These are phyloP conservation scores for Backusella morwellensis DNA, from an alignment of 192 early-diverging fungal species.

Conservation along the genomic window DNA sequence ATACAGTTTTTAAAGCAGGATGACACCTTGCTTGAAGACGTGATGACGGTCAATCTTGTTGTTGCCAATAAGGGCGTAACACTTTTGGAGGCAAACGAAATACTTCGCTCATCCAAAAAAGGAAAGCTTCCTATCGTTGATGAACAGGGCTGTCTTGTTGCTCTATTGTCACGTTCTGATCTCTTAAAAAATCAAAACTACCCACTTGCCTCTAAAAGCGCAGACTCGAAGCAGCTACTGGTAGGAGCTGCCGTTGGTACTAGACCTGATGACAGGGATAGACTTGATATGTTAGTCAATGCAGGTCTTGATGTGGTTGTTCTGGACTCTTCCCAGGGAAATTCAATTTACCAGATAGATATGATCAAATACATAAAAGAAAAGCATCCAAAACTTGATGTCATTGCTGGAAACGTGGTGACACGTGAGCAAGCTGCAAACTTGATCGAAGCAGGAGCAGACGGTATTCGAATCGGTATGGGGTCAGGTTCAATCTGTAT, in stretches of 20 bases:
- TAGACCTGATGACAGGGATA: conserved; percentile 81
- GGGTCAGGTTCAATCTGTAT: conserved; percentile 98
- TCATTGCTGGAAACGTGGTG: conserved; percentile 97
- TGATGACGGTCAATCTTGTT: conserved; percentile 92
- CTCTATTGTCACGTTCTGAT: conserved; percentile 92
- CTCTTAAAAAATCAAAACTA: conserved; percentile 96
- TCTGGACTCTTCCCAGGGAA: conserved; percentile 96
- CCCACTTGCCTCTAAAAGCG: conserved; percentile 85
- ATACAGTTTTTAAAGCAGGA: conserved; percentile 88
- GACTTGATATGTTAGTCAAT: conserved; percentile 81
- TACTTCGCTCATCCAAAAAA: conserved; percentile 87
- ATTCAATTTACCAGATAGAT: conserved; percentile 91
- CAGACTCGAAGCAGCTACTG: conserved; percentile 86
- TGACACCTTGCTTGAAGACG: conserved; percentile 57
- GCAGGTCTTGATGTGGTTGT: conserved; percentile 97
- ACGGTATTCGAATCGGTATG: conserved; percentile 96
- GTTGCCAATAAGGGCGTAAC: conserved; percentile 87
- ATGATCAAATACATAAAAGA: conserved; percentile 94
- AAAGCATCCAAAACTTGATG: conserved; percentile 78
- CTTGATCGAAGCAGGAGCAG: conserved; percentile 92
- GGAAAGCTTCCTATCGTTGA: conserved; percentile 98
- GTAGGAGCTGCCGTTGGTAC: conserved; percentile 93
- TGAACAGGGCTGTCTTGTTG: conserved; percentile 74
- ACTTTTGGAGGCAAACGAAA: conserved; percentile 84
- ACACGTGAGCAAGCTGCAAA: conserved; percentile 91